These are phyloP conservation scores for Alternaria alternata DNA, from an alignment of 2,329 filamentous ascomycete species.

Conservation along the genomic window DNA sequence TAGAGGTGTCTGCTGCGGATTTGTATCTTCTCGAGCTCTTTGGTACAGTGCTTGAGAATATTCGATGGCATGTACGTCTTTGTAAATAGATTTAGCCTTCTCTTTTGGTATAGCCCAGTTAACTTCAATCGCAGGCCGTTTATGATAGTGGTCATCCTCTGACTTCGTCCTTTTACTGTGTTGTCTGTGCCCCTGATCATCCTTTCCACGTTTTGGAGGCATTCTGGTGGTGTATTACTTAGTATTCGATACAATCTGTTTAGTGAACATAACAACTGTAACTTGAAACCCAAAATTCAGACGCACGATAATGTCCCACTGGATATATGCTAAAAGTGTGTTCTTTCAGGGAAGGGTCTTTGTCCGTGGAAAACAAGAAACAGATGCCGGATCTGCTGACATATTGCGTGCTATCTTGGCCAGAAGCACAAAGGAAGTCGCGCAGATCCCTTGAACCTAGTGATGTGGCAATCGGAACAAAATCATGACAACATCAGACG, in stretches of 20 bases:
- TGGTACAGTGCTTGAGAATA: constrained; percentile 12
- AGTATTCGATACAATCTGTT: background rate
- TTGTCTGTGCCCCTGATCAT: background rate
- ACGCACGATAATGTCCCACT: background rate
- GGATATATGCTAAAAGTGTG: background rate
- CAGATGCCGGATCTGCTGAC: background rate
- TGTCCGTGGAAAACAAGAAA: constrained; percentile 1
- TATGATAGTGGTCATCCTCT: background rate
- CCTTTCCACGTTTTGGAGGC: constrained; percentile 1
- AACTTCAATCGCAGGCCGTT: background rate
- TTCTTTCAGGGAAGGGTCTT: constrained; percentile 5
- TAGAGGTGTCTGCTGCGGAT: constrained; percentile 5
- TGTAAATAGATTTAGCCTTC: background rate
- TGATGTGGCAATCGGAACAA: background rate
- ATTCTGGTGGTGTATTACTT: background rate
- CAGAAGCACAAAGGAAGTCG: constrained; percentile 1
- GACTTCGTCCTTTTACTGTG: background rate
- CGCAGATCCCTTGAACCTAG: background rate
- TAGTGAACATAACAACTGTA: background rate
- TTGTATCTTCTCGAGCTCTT: constrained; percentile 1
- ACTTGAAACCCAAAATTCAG: no score
- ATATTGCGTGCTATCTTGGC: background rate
- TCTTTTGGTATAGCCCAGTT: constrained; percentile 13
- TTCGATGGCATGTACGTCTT: background rate
- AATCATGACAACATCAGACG: background rate